Conservation (phyloP, 2,329 filamentous ascomycete genomes). For the Fusarium nurragi region DNA sequence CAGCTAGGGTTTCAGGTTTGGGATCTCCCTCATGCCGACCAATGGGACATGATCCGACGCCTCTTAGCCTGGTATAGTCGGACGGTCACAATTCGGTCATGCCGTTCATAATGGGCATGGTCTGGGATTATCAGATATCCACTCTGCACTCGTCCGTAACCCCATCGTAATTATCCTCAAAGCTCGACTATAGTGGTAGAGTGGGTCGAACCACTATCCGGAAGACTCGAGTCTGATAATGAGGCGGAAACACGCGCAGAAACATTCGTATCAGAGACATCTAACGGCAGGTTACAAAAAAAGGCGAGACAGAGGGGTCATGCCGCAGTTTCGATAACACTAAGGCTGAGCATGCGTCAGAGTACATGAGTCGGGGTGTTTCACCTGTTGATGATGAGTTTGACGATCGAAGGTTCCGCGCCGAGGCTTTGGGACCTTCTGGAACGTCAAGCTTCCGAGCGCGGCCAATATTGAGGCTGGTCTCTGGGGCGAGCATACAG, state of each 20-base stretch:
- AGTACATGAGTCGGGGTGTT: constrained; percentile 37
- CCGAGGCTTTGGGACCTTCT: constrained; percentile 39
- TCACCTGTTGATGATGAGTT: constrained; percentile 34
- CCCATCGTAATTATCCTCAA: constrained; percentile 14
- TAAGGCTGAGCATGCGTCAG: constrained; percentile 11
- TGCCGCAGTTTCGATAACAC: constrained; percentile 20
- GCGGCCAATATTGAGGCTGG: constrained; percentile 28
- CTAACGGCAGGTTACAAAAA: constrained; percentile 7
- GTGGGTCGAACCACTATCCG: constrained; percentile 21
- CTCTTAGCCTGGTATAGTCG: constrained; percentile 27
- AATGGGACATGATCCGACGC: constrained; percentile 45
- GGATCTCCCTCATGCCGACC: constrained; percentile 28
- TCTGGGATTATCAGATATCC: constrained; percentile 32
- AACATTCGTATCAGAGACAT: constrained; percentile 32
- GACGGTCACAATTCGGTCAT: constrained; percentile 41
- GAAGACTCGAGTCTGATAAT: constrained; percentile 11
- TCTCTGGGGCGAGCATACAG: constrained; percentile 21
- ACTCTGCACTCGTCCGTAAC: constrained; percentile 29
- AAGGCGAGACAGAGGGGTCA: constrained; percentile 22
- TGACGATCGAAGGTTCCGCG: constrained; percentile 23
- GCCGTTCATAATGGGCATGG: constrained; percentile 39
- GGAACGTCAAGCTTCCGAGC: constrained; percentile 38
- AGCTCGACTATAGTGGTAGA: constrained; percentile 23
- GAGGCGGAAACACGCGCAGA: constrained; percentile 31
- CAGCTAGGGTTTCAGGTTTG: constrained; percentile 50